Base-by-base conservation (phyloP, 768 basidiomycete genomes). In the Lactarius pseudohatsudake region DNA sequence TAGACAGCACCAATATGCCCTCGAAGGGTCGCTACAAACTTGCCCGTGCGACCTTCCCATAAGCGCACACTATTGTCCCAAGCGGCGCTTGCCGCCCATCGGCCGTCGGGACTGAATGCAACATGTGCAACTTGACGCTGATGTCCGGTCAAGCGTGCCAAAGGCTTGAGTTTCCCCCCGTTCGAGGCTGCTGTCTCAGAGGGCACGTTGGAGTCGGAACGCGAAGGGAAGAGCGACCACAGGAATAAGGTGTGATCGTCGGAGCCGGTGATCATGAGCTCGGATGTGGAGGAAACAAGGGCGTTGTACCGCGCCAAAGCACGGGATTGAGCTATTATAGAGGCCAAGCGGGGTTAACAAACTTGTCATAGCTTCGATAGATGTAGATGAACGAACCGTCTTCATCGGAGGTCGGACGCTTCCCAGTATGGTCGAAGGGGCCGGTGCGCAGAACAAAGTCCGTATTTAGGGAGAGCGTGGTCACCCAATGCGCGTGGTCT, bases 401-500 rank as follows among this genome's bases (percentile, higher is more conserved):
- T 75, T 86, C 88, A 62, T 96, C 91, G 7, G 89, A 89, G 8
- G 83, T 77, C 0, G 94, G 91, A 62, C 82, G 83, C 77, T 91
- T 95, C 54, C 84, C 86, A 1, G 83, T 90, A 71, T 97, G 92
- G 75, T 98, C 95, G 72, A 91, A 98, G 0, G 96, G 95, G 0
- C 96, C 96, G 0, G 96, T 98, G 28, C 96, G 88, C 4, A 97
- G 82, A 32, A 96, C 86, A 73, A 96, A 97, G 75, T 99, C 96
- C 11, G 96, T 96, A 76, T 95, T 96, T 62, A 98, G 82, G 4
- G 97, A 88, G 54, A 99, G 85, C 0, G 96, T 98, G 22, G 96
- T 99, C 9, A 99, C 97, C 96, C 96, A 98, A 73, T 99, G 97
- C 0, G 95, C 97, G 72, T 99, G 96, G 68, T 98, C 95, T 76